Conservation (phyloP, 1,139 yeast genomes). For the Candida labiduridarum region DNA sequence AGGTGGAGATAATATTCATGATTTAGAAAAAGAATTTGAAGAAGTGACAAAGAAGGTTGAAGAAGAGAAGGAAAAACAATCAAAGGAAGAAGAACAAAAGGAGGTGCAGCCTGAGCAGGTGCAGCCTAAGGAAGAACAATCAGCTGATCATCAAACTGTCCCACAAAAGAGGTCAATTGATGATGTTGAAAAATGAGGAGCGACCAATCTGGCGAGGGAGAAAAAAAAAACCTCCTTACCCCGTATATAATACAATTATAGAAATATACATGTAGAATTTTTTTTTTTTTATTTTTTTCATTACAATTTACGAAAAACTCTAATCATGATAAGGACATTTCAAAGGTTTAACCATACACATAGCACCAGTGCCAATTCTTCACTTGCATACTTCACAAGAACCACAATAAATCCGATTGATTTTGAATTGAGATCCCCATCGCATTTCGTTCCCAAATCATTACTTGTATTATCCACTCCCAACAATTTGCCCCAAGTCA, state of each 20-base stretch:
- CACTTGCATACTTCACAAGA: constrained; percentile 13
- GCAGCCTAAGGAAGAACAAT: neutral
- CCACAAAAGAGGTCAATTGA: constrained; percentile 29
- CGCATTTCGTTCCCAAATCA: constrained; percentile 23
- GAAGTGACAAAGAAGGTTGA: constrained; percentile 11
- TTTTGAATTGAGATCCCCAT: constrained; percentile 18
- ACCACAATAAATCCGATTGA: constrained; percentile 25
- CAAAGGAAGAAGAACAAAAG: neutral
- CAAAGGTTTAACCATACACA: constrained; percentile 6
- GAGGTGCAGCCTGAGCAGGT: neutral
- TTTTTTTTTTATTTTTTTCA: neutral
- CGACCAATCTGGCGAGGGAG: constrained; percentile 3
- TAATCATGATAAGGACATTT: constrained; percentile 7
- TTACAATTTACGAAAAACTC: neutral
- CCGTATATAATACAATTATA: neutral
- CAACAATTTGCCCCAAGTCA: constrained; percentile 34
- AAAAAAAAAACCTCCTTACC: constrained; percentile 1
- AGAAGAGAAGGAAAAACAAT: neutral
- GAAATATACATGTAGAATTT: too few relatives aligned
- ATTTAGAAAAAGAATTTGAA: constrained; percentile 28
- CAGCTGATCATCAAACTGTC: constrained; percentile 9
- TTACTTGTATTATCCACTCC: constrained; percentile 48
- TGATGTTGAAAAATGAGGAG: constrained; percentile 22
- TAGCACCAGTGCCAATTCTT: neutral
- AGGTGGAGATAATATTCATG: constrained; percentile 29